Conservation (phyloP, 371 early-diverging fungal genomes). For the Lichtheimia ramosa region DNA sequence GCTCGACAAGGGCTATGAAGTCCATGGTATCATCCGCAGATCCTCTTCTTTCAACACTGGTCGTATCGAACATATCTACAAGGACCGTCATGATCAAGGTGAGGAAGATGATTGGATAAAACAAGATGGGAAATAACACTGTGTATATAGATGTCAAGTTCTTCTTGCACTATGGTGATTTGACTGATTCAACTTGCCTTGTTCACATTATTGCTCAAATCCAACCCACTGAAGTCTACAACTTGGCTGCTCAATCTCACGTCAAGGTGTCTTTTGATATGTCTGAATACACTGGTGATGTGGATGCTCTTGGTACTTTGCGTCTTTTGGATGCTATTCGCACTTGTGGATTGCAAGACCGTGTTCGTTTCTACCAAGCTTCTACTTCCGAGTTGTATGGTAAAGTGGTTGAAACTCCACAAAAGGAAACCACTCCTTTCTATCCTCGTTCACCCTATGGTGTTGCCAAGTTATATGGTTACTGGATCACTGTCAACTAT, state of each 20-base stretch:
- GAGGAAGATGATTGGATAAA: constrained; percentile 4
- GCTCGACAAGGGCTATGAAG: constrained; percentile 72
- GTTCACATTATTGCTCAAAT: constrained; percentile 78
- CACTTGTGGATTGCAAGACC: constrained; percentile 72
- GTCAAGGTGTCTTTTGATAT: constrained; percentile 90
- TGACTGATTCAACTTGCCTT: constrained; percentile 82
- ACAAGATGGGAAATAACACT: neutral
- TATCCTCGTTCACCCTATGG: constrained; percentile 87
- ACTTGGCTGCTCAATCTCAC: constrained; percentile 79
- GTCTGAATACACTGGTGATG: constrained; percentile 89
- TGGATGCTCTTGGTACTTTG: constrained; percentile 82
- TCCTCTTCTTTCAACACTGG: constrained; percentile 81
- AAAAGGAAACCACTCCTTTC: constrained; percentile 85
- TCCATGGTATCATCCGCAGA: constrained; percentile 80
- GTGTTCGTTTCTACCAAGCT: constrained; percentile 84
- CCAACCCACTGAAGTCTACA: constrained; percentile 81
- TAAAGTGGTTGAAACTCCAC: constrained; percentile 80
- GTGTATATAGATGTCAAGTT: constrained; percentile 62
- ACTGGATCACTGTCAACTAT: constrained; percentile 84
- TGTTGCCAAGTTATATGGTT: constrained; percentile 86
- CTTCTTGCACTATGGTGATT: constrained; percentile 84
- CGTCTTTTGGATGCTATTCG: constrained; percentile 83
- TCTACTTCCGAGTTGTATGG: constrained; percentile 84
- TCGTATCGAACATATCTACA: constrained; percentile 75
- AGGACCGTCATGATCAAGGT: constrained; percentile 61